phyloP scores from a whole-genome alignment of 1,284 basidiomycete genomes.

The Puccinia sorghi region DNA sequence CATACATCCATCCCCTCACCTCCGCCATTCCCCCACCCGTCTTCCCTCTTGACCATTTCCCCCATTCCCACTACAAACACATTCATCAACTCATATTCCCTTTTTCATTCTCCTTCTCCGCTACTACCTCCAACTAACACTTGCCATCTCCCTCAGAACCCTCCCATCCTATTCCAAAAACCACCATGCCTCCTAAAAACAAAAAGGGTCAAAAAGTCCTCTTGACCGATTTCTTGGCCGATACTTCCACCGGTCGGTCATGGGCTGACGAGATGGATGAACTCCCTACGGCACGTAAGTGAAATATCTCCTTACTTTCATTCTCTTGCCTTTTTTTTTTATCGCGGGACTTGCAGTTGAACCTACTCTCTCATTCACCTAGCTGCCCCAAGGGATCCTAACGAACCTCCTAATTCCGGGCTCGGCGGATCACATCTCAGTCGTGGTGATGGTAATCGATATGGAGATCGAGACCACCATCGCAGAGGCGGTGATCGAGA shows the following conservation, averaged over 20 bases:
- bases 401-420: constrained; percentile 31
- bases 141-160: neutral
- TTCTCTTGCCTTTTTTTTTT: neutral
- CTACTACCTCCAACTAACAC: neutral
- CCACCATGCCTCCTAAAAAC: constrained; percentile 61
- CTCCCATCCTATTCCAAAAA: neutral
- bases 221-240: constrained; percentile 82
- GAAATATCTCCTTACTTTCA: neutral
- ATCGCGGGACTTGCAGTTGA: neutral
- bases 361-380: neutral
- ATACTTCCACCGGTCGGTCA: constrained; percentile 75
- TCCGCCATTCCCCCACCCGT: neutral
- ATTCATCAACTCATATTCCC: too few relatives aligned
- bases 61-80: too few relatives aligned
- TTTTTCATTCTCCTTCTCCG: too few relatives aligned
- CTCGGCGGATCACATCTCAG: constrained; percentile 36
- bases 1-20: neutral
- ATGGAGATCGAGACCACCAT: constrained; percentile 35
- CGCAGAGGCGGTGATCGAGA: constrained; percentile 43
- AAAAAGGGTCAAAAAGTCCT: constrained; percentile 82
- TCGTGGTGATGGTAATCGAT: constrained; percentile 33
- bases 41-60: neutral
- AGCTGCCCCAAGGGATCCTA: constrained; percentile 46
- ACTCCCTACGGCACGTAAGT: constrained; percentile 83
- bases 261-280: constrained; percentile 97